phyloP scores from a whole-genome alignment of 805 yeast genomes.

The Candida nemodendra region DNA sequence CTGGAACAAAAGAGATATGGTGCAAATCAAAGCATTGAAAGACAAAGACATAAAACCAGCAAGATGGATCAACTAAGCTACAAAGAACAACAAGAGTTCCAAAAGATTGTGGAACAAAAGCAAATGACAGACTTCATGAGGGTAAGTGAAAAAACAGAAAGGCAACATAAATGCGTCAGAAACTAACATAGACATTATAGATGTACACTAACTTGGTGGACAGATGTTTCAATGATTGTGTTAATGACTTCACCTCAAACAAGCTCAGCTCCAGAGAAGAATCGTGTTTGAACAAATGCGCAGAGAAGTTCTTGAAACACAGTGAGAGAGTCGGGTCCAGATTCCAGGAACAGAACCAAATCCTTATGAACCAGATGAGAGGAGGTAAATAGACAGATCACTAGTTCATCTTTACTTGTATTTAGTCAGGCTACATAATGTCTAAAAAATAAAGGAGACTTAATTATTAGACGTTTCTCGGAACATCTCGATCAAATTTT shows the following conservation, averaged over 20 bases:
- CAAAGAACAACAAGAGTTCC: conserved; percentile 96
- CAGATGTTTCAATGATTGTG: conserved; percentile 97
- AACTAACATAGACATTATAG: conserved; percentile 16
- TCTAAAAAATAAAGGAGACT: not conserved
- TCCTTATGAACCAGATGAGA: conserved; percentile 70
- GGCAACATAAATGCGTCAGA: not conserved
- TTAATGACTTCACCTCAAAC: conserved; percentile 95
- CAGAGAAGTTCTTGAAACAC: conserved; percentile 97
- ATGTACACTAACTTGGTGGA: conserved; percentile 91
- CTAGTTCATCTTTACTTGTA: conserved; percentile 9
- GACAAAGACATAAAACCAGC: conserved; percentile 5
- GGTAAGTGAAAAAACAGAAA: conserved; percentile 34
- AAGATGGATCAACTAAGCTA: conserved; percentile 92
- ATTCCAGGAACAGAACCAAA: conserved; percentile 93
- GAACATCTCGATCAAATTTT: conserved; percentile 54
- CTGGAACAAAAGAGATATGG: no score
- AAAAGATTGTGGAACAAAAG: conserved; percentile 91
- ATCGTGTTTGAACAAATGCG: conserved; percentile 83
- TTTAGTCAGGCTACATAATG: conserved; percentile 12
- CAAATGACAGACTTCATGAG: conserved; percentile 99
- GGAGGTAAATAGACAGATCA: conserved; percentile 18
- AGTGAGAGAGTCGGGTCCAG: conserved; percentile 97
- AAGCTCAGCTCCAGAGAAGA: conserved; percentile 82
- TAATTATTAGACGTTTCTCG: conserved; percentile 39
- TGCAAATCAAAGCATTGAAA: conserved; percentile 1